A percentile compares a stretch with the other conserved stretches of the same genome.
Conservation (phyloP, 2,329 filamentous ascomycete species). For the Diaporthe sp. region DNA sequence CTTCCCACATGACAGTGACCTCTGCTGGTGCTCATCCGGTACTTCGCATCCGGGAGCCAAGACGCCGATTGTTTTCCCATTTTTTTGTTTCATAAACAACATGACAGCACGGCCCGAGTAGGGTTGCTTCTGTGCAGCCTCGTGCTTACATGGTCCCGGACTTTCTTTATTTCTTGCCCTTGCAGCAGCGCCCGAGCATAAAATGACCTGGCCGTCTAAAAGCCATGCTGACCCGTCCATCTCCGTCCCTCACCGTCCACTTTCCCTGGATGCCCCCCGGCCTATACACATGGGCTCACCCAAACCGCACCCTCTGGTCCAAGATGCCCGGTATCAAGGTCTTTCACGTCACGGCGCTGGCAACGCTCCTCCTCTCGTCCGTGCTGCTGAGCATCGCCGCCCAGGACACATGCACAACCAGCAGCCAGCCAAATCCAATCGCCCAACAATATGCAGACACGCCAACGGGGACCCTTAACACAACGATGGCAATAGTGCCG, state of each 20-base stretch:
- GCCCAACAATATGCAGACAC: slow-evolving; percentile 60
- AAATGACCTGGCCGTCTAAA: slow-evolving; percentile 2
- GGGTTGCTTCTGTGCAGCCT: slow-evolving; percentile 24
- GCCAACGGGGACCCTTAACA: slow-evolving; percentile 68
- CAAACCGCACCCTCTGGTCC: slow-evolving; percentile 15
- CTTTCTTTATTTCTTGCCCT: not conserved
- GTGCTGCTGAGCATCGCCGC: slow-evolving; percentile 29
- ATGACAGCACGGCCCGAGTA: slow-evolving; percentile 24
- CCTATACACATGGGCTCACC: slow-evolving; percentile 6
- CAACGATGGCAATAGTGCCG: slow-evolving; percentile 65
- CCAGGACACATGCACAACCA: slow-evolving; percentile 46
- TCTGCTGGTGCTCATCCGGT: slow-evolving; percentile 20
- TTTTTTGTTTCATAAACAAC: slow-evolving; percentile 27
- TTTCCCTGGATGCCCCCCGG: not conserved
- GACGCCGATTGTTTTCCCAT: slow-evolving; percentile 16
- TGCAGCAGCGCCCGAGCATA: slow-evolving; percentile 2
- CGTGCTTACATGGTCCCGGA: slow-evolving; percentile 15
- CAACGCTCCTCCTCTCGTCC: slow-evolving; percentile 36
- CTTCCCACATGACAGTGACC: slow-evolving; percentile 9
- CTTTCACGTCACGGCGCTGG: slow-evolving; percentile 33
- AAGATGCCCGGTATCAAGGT: slow-evolving; percentile 36
- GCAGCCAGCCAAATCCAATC: slow-evolving; percentile 62
- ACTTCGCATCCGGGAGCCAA: slow-evolving; percentile 8
- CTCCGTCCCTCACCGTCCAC: not conserved
- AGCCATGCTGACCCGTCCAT: slow-evolving; percentile 19